phyloP scores from a whole-genome alignment of 1,284 basidiomycete species.

The Microbotryum violaceum region DNA sequence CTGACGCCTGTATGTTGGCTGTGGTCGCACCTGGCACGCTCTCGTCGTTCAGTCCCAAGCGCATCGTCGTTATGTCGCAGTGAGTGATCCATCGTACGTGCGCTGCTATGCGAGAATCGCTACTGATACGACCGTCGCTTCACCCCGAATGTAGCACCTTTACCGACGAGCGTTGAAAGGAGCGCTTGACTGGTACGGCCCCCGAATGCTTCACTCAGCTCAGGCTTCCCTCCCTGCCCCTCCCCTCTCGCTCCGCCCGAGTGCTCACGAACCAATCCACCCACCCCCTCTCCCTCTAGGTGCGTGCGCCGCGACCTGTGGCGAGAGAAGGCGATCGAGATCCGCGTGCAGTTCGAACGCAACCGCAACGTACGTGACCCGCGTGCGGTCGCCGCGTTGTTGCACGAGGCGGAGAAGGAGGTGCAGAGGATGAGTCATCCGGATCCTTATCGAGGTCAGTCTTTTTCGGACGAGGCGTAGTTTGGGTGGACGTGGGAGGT shows the following conservation, averaged over 20 bases:
- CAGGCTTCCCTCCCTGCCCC: neutral
- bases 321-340: conserved; percentile 38
- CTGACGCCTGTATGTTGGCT: neutral
- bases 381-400: conserved; percentile 34
- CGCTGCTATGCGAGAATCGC: no score
- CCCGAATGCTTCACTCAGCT: neutral
- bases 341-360: conserved; percentile 37
- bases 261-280: neutral
- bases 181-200: conserved; percentile 36
- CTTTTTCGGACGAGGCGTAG: no score
- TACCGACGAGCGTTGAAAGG: conserved; percentile 38
- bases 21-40: neutral
- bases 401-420: conserved; percentile 35
- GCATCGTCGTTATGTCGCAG: conserved; percentile 37
- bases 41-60: conserved; percentile 27
- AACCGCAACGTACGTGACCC: conserved; percentile 39
- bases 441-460: conserved; percentile 34
- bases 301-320: conserved; percentile 36
- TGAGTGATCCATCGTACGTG: conserved; percentile 7
- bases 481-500: neutral
- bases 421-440: conserved; percentile 34
- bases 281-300: conserved; percentile 15
- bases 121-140: conserved; percentile 2
- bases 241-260: neutral
- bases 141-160: conserved; percentile 29